Evolutionary conservation across 2,329 filamentous ascomycete genomes (phyloP), one percentile per base, ranked within the genome.

Genomic region (Colletotrichum filicis): DNA sequence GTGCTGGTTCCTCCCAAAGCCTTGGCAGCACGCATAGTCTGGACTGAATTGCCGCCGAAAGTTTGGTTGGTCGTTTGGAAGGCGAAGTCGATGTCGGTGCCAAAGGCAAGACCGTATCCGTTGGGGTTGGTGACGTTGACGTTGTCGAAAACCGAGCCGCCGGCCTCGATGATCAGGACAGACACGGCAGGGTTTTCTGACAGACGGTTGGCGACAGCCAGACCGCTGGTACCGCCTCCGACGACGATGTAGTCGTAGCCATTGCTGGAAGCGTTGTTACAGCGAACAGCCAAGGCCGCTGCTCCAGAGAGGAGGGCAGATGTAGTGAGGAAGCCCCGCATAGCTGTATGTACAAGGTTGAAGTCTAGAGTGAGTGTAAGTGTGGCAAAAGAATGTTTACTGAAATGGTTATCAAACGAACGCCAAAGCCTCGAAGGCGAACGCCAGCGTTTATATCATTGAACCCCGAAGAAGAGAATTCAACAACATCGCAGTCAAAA

Each of bases 1-100:
- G 81, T 78, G 68, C 80, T 84, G 4, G 82, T 83, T 9, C 84
- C 83, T 1, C 83, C 85, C 70, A 81, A 83, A 1, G 79, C 84
- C 74, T 79, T 83, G 55, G 80, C 85, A 19, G 78, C 80, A 53
- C 79, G 79, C 61, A 79, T 81, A 71, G 71, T 75, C 53, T 84
- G 78, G 19, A 76, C 75, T 64, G 79, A 81, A 75, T 79, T 84
- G 19, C 63, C 76, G 3, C 78, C 79, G 11, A 76, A 74, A 0
- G 65, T 58, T 74, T 85, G 83, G 5, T 79, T 76, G 5, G 77
- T 78, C 4, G 79, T 81, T 30, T 74, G 69, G 59, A 82, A 84
- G 28, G 79, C 76, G 79, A 81, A 84, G 74, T 83, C 80, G 26
- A 84, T 77, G 2, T 77, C 69, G 7, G 78, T 81, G 2, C 74